phyloP scores from a whole-genome alignment of 768 basidiomycete genomes.

The Sarcomyxa edulis region DNA sequence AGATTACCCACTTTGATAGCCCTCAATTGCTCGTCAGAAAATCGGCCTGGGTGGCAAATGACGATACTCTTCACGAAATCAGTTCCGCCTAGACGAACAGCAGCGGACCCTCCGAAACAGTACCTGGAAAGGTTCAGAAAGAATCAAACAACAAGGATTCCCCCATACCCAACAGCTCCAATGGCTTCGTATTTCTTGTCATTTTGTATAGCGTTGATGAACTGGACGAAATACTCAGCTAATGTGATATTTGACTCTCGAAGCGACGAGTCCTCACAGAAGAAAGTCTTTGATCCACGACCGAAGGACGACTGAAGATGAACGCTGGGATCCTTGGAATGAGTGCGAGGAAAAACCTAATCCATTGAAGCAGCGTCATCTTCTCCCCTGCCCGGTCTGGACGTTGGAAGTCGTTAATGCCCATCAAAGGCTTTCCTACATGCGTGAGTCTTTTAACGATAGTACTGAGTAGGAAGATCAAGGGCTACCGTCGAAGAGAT shows the following conservation, averaged over 20 bases:
- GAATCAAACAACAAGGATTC: neutral
- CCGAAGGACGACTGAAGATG: slow-evolving; percentile 26
- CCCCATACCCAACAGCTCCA: slow-evolving; percentile 37
- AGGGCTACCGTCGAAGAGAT: slow-evolving; percentile 56
- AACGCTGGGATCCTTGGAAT: slow-evolving; percentile 22
- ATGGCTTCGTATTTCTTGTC: slow-evolving; percentile 37
- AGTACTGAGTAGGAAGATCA: too few relatives aligned
- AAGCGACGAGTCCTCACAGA: slow-evolving; percentile 20
- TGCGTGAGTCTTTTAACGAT: too few relatives aligned
- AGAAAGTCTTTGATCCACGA: slow-evolving; percentile 23
- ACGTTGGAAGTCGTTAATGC: too few relatives aligned
- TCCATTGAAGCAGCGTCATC: slow-evolving; percentile 19
- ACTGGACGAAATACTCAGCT: too few relatives aligned
- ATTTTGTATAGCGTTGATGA: slow-evolving; percentile 28
- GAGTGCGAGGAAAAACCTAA: slow-evolving; percentile 18
- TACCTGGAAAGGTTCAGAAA: slow-evolving; percentile 22
- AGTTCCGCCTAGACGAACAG: slow-evolving; percentile 30
- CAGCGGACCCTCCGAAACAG: slow-evolving; percentile 36
- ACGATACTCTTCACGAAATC: slow-evolving; percentile 32
- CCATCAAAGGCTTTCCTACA: too few relatives aligned
- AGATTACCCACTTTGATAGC: slow-evolving; percentile 28
- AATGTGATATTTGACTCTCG: too few relatives aligned
- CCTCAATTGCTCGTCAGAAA: slow-evolving; percentile 27
- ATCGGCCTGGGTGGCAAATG: slow-evolving; percentile 34
- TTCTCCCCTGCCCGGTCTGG: slow-evolving; percentile 29